Percentiles rank a stretch among this genome's conserved stretches.
These are phyloP conservation scores for Beauveria caledonica DNA, from an alignment of 2,329 filamentous ascomycete genomes.

Conservation along the genomic window DNA sequence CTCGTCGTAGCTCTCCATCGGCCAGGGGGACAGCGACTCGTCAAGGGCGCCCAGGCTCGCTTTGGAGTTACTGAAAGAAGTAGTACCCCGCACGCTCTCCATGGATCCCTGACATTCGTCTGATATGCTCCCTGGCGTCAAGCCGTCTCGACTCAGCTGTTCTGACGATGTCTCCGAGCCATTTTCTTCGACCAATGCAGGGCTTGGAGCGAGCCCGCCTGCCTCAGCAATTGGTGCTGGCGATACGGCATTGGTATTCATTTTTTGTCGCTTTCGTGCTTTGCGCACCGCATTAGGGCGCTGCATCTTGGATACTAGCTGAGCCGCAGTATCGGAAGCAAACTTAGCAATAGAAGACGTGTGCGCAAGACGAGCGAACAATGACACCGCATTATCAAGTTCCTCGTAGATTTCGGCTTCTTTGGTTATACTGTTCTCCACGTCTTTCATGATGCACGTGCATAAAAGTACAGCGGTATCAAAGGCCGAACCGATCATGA, in stretches of 20 bases:
- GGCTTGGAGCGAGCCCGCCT: background rate
- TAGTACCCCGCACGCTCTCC: background rate
- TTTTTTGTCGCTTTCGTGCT: background rate
- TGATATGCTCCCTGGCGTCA: background rate
- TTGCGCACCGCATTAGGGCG: background rate
- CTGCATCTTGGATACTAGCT: background rate
- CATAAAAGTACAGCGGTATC: conserved; percentile 42
- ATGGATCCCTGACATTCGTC: conserved; percentile 7
- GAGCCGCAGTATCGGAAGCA: background rate
- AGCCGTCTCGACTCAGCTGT: background rate
- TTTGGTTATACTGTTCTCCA: conserved; percentile 28
- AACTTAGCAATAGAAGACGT: background rate
- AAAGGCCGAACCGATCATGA: conserved; percentile 42
- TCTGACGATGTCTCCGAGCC: conserved; percentile 5
- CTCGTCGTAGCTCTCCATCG: background rate
- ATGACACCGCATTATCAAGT: conserved; percentile 2
- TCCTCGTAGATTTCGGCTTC: background rate
- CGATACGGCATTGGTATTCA: background rate
- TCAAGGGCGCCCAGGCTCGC: background rate
- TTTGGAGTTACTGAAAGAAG: background rate
- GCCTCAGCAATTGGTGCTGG: background rate
- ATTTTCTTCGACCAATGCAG: background rate
- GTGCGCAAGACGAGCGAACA: background rate
- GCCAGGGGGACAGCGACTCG: conserved; percentile 8
- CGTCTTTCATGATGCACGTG: conserved; percentile 43